These are phyloP conservation scores for Hamamelis virginiana DNA, from an alignment of 164 flowering plant genomes.

Conservation along the genomic window DNA sequence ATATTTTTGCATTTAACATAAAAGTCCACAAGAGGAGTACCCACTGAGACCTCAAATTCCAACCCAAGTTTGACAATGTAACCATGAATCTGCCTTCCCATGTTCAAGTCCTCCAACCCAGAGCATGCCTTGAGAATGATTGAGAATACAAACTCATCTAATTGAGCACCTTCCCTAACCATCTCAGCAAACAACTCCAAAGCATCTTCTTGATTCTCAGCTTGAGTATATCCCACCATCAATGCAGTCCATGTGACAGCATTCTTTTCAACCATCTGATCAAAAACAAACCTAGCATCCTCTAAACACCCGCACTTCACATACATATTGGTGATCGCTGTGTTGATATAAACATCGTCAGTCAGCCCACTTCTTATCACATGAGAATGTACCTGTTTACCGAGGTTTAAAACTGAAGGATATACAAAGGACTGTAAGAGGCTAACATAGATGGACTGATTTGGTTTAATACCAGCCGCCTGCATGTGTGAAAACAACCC, in stretches of 20 bases:
- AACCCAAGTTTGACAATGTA: constrained; percentile 37
- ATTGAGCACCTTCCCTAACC: constrained; percentile 33
- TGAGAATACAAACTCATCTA: constrained; percentile 58
- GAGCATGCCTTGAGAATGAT: constrained; percentile 48
- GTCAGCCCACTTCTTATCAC: constrained; percentile 30
- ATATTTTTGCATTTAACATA: constrained; percentile 48
- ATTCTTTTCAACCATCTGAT: constrained; percentile 39
- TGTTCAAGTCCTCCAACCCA: constrained; percentile 19
- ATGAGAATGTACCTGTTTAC: constrained; percentile 48
- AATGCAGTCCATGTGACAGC: constrained; percentile 46
- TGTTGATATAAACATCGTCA: constrained; percentile 21
- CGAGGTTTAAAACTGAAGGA: constrained; percentile 29
- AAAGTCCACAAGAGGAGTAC: constrained; percentile 60
- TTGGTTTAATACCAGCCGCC: constrained; percentile 14
- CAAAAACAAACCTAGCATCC: constrained; percentile 32
- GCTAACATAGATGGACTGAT: constrained; percentile 19
- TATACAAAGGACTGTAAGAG: constrained; percentile 25
- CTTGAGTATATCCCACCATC: constrained; percentile 45
- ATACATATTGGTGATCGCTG: constrained; percentile 44
- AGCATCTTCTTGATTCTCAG: constrained; percentile 27
- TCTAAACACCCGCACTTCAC: constrained; percentile 40
- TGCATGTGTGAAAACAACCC: constrained; percentile 33
- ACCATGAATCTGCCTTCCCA: constrained; percentile 52
- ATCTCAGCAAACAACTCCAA: constrained; percentile 35
- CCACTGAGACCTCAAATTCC: constrained; percentile 45